Base-by-base conservation (phyloP, 805 yeast genomes). In the Saccharomyces paradoxus region DNA sequence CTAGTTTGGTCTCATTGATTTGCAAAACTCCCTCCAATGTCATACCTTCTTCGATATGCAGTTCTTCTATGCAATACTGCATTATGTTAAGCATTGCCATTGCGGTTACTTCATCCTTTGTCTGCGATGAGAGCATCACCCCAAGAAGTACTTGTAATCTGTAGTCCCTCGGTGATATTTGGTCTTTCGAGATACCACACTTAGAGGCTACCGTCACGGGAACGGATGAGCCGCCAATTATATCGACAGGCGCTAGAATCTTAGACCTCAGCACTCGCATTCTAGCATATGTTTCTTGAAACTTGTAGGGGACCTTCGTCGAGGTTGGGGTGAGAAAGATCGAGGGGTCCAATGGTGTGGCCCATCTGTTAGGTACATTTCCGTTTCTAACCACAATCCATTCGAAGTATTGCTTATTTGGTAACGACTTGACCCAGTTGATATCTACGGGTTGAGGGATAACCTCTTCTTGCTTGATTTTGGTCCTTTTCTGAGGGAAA, bases 51-150 rank as follows among this genome's bases (percentile, higher is more conserved):
- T 65, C 55, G 51, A 56, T 47, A n/a, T 56, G 50, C 56, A 78
- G 28, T 74, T 74, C 77, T 54, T 69, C 60, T n/a, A 61, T 57
- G 61, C 84, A 71, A 58, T 77, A 73, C 37, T 63, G 61, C 51
- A 87, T 83, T 58, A 92, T 71, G 30, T 71, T 77, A 14, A 67
- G 67, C 83, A 90, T 86, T 0, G 94, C 95, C 47, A 77, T 79
- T 53, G 77, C 86, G 57, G 89, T 91, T 49, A 84, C 81, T 66
- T 89, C 96, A 68, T 91, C 98, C 65, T 87, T 90, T 1, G 98
- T 91, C 61, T 91, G 97, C 0, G 97, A 80, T 9, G 96, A 87
- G 29, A 91, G 79, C 91, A 91, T 87, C 52, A 91, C 75, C 3
- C 96, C 83, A 0, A 90, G 76, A 37, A 91, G 74, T 37, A 88